Base-by-base conservation (phyloP, 108 stramenopile genomes). In the Cyclotella choctawhatcheeana region DNA sequence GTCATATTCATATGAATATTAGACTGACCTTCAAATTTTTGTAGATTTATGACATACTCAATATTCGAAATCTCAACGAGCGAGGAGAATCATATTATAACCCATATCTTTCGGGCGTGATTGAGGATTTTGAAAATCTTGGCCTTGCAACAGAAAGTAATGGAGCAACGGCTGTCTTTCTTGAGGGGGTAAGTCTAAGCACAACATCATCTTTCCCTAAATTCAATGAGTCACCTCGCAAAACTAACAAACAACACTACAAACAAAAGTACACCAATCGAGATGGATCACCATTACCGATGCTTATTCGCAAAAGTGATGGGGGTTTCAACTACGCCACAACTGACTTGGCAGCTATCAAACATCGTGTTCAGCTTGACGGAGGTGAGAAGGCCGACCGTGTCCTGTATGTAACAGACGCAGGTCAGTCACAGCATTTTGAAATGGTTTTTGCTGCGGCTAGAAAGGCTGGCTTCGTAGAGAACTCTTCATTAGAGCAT, bases 301-400 rank as follows among this genome's bases (percentile, higher is more conserved):
- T 99, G 80, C 72, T 99, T 35, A 79, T 99, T 30, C 84, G 91
- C 53, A 99, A 99, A 78, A 88, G 92, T 10, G 99, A 99, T 77
- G 98, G 98, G 22, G 99, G 98, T 25, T 99, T 91, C 74, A 97
- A 97, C 63, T 99, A 99, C 70, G 98, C 98, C 29, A 93, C 97
- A 2, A 99, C 99, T 47, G 99, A 99, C 73, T 77, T 99, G 35
- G 97, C 99, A 53, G 99, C 99, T 8, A 86, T 98, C 71, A 82
- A 88, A 26, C 96, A 99, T 51, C 86, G 99, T 33, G 85, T 93
- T 31, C 44, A 67, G 29, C 56, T 89, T 66, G 89, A 87, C 25
- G 86, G 76, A 16, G 93, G 93, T 22, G 95, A 96, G 62, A 64
- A 83, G 48, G 96, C 96, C 20, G 81, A 93, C 44, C 86, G 93